Base-by-base conservation (phyloP, 768 basidiomycete genomes). In the Astraeus odoratus region DNA sequence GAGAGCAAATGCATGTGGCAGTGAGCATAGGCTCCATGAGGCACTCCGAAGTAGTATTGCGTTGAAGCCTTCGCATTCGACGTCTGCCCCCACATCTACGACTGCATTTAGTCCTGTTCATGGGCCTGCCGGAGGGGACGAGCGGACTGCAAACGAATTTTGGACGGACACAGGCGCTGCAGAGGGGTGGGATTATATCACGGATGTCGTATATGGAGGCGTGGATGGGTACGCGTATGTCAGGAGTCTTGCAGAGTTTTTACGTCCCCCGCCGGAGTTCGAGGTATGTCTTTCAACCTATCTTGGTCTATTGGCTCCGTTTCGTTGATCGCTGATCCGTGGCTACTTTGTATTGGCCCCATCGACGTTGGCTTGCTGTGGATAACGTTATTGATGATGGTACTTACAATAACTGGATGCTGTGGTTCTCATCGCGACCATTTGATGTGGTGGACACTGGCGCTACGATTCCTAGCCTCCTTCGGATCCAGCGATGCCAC, bases 121-220 rank as follows among this genome's bases (percentile, higher is more conserved):
- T n/a, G n/a, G n/a, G n/a, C n/a, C n/a, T n/a, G n/a, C n/a, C 45
- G 57, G 44, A 49, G 55, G 36, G 23, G 52, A 22, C 43, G 55
- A 22, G n/a, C 30, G 53, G 43, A 26, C 44, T 2, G 34, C 41
- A 4, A 42, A 57, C 3, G 65, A 59, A 5, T 80, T 79, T 49
- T 85, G 78, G 75, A 72, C 66, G 19, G 58, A 66, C 10, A 67
- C 66, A 39, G 66, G 70, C 5, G 77, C 75, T 10, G 59, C 60
- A n/a, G 70, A 74, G 19, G 83, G 75, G 2, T 81, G 86, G 62
- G 72, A 70, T n/a, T 86, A 82, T 53, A 37, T 89, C 15, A 65
- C 74, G 16, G 83, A 87, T 56, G 57, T 86, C n/a, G 85, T 89
- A 0, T 89, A 88, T 56, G 86, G 87, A 0, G 86, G 87, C 37